These are phyloP conservation scores for Naegleria gruberi DNA, from an alignment of 208 protist species.

Conservation along the genomic window DNA sequence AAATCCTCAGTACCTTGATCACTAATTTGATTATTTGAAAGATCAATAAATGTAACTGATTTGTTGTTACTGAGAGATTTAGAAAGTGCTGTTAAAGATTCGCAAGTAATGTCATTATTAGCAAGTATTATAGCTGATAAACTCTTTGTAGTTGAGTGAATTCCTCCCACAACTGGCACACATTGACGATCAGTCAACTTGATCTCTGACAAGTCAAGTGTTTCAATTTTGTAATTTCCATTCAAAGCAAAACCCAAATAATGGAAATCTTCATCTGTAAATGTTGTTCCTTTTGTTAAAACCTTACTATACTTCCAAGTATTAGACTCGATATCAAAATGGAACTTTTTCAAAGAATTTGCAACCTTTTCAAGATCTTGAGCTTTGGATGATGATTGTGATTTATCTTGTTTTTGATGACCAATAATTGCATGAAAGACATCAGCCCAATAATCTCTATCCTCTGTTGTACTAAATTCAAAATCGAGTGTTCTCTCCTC, in stretches of 20 bases:
- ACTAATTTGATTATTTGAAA: neutral
- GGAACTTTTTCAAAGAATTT: neutral
- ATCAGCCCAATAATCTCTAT: neutral
- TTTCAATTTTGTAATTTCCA: neutral
- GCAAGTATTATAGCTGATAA: neutral
- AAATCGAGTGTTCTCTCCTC: constrained; percentile 1
- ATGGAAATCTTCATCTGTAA: neutral
- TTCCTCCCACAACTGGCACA: neutral
- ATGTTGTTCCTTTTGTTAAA: neutral
- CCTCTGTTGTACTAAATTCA: neutral
- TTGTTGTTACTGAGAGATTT: neutral
- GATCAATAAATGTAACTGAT: neutral
- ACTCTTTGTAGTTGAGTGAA: neutral
- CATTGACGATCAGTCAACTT: neutral
- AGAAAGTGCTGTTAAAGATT: neutral
- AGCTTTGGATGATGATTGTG: too few relatives aligned
- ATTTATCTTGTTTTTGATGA: neutral
- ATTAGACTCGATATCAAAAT: neutral
- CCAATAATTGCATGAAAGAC: neutral
- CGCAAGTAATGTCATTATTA: neutral
- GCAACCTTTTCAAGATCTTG: neutral
- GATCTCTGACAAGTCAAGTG: neutral
- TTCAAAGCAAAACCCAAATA: neutral
- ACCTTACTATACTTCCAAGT: constrained; percentile 2
- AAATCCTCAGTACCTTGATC: constrained; percentile 1